Evolutionary conservation across 495 filamentous ascomycete genomes (phyloP), one percentile per base, ranked within the genome.

Genomic region (Talaromyces thailandensis): DNA sequence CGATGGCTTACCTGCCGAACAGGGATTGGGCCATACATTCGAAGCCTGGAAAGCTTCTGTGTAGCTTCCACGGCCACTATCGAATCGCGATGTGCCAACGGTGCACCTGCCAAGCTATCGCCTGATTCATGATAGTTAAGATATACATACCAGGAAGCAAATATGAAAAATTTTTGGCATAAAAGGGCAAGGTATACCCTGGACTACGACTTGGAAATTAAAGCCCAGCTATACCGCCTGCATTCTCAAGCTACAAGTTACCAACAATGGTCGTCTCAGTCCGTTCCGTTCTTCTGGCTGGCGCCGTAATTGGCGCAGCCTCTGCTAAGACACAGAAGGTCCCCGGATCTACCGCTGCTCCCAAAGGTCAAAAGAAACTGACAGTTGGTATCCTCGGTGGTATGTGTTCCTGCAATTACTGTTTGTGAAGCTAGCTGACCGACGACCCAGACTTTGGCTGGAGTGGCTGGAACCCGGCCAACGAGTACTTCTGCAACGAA

Each of bases 381-480:
- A 66, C 66, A 11, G 58, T 68, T 3, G 66, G 55, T 24, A 60
- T 68, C 18, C 53, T 68, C 26, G 66, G 66, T 29, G 66, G 66
- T 68, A 53, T 5, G 62, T 62, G 23, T 40, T 25, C 28, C 24
- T 23, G 12, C n/a, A 18, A n/a, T 23, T 23, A 45, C 9, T 18
- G 29, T n/a, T 8, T 12, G 3, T 12, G 32, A 45, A 21, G 4
- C 24, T 53, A 3, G 61, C 23, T 50, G 40, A 31, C n/a, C 25
- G 25, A 31, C 5, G n/a, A 14, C 51, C 7, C 24, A 66, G 64
- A 68, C 26, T 68, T 62, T 31, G 66, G 66, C 53, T 68, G 66
- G 66, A 66, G 64, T 35, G 66, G 66, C 7, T 68, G 66, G 66
- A 37, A 66, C 28, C 66, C 66, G 16, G 59, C 64, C 16, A 64